These are phyloP conservation scores for Sporothrix schenckii DNA, from an alignment of 2,329 filamentous ascomycete species.

Conservation along the genomic window DNA sequence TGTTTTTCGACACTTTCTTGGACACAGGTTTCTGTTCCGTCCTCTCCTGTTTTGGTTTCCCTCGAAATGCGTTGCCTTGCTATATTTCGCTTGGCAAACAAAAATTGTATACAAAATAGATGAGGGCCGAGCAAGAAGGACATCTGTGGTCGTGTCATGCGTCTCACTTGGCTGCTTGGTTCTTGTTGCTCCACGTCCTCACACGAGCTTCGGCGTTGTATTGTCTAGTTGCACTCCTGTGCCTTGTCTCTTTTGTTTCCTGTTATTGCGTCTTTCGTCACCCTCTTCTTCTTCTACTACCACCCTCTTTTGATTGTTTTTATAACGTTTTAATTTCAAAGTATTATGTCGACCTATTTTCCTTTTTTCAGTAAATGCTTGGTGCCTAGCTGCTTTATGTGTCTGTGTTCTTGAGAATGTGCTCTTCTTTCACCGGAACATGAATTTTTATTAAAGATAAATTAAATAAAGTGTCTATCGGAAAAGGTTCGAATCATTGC, in stretches of 20 bases:
- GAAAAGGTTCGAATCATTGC: not conserved
- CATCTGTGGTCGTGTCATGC: not conserved
- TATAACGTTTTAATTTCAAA: slow-evolving; percentile 5
- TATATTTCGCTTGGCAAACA: no score
- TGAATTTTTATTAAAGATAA: not conserved
- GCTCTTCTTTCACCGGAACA: not conserved
- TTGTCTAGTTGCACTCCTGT: slow-evolving; percentile 1
- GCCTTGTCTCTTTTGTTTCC: slow-evolving; percentile 17
- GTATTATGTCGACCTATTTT: not conserved
- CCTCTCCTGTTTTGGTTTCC: not conserved
- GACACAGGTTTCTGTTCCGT: not conserved
- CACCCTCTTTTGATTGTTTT: no score
- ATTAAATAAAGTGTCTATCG: not conserved
- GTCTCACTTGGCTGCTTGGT: slow-evolving; percentile 1
- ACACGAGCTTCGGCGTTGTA: slow-evolving; percentile 24
- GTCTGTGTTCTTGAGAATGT: not conserved
- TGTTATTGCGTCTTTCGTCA: slow-evolving; percentile 16
- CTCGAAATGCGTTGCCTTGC: no score
- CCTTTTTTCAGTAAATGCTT: not conserved
- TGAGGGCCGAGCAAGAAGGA: no score
- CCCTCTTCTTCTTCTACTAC: slow-evolving; percentile 19
- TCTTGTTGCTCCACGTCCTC: not conserved
- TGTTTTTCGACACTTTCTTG: not conserved
- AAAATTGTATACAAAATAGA: not conserved
- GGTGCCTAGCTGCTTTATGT: not conserved